Conservation (phyloP, 495 filamentous ascomycete species). For the Xylaria cubensis region DNA sequence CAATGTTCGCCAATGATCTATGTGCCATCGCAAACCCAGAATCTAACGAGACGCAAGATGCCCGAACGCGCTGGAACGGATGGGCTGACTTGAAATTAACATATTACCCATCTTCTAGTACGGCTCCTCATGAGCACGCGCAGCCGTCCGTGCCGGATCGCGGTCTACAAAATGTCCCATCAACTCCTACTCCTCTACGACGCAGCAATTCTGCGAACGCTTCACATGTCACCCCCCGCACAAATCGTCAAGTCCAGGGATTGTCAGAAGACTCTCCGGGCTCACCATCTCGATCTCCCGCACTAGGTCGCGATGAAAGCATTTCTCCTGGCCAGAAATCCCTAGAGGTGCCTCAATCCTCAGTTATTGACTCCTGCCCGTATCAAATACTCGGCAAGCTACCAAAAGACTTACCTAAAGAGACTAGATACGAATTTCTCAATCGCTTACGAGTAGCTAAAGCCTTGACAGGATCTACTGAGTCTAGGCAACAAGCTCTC, state of each 20-base stretch:
- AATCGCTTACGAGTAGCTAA: slow-evolving; percentile 81
- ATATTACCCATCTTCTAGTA: slow-evolving; percentile 50
- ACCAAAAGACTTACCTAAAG: slow-evolving; percentile 70
- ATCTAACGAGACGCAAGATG: slow-evolving; percentile 43
- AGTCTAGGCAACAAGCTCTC: slow-evolving; percentile 76
- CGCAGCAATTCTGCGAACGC: slow-evolving; percentile 51
- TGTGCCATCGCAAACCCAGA: slow-evolving; percentile 65
- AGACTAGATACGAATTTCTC: slow-evolving; percentile 84
- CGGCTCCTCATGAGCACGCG: slow-evolving; percentile 30
- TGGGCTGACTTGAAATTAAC: slow-evolving; percentile 58
- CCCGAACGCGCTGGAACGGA: slow-evolving; percentile 47
- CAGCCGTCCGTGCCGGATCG: slow-evolving; percentile 36
- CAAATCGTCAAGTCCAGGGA: slow-evolving; percentile 34
- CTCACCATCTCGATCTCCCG: slow-evolving; percentile 36
- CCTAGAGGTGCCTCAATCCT: slow-evolving; percentile 73
- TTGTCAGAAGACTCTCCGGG: slow-evolving; percentile 49
- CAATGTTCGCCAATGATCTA: slow-evolving; percentile 78
- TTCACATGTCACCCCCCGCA: slow-evolving; percentile 45
- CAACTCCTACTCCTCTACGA: slow-evolving; percentile 55
- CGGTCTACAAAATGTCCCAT: slow-evolving; percentile 37
- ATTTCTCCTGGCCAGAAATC: slow-evolving; percentile 57
- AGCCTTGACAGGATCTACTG: slow-evolving; percentile 68
- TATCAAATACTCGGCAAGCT: slow-evolving; percentile 72
- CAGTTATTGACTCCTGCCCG: slow-evolving; percentile 64
- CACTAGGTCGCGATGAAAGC: slow-evolving; percentile 59